These are phyloP conservation scores for Pythium volutum DNA, from an alignment of 352 stramenopile species.

Conservation along the genomic window DNA sequence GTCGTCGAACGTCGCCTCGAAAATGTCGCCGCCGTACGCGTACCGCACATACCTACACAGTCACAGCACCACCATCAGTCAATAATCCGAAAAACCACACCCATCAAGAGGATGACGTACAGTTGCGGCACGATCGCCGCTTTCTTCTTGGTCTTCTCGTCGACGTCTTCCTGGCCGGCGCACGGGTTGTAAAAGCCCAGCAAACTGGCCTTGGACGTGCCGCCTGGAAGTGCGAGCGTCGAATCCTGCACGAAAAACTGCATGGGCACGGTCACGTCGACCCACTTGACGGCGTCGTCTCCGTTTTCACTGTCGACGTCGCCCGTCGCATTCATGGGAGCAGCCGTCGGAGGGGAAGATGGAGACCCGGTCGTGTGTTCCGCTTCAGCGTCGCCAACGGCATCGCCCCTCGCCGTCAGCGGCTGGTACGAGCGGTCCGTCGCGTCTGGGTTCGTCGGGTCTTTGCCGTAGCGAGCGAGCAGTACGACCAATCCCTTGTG, in stretches of 20 bases:
- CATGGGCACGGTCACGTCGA: slow-evolving; percentile 77
- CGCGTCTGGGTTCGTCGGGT: slow-evolving; percentile 56
- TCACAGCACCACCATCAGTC: background rate
- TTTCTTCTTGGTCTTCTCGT: background rate
- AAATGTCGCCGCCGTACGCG: slow-evolving; percentile 64
- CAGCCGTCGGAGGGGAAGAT: background rate
- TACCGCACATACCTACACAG: slow-evolving; percentile 70
- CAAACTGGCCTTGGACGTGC: slow-evolving; percentile 59
- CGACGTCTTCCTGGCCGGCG: slow-evolving; percentile 38
- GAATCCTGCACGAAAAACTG: slow-evolving; percentile 83
- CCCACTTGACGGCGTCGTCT: slow-evolving; percentile 40
- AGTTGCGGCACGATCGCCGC: slow-evolving; percentile 49
- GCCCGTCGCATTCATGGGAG: slow-evolving; percentile 14
- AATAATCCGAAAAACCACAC: background rate
- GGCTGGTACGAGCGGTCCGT: slow-evolving; percentile 23
- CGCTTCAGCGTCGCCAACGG: background rate
- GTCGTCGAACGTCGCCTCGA: slow-evolving; percentile 81
- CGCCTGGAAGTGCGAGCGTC: slow-evolving; percentile 40
- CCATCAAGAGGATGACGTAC: slow-evolving; percentile 31
- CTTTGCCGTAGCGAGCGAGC: slow-evolving; percentile 68
- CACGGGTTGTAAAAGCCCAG: slow-evolving; percentile 85
- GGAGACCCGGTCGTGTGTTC: background rate
- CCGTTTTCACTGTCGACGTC: slow-evolving; percentile 23
- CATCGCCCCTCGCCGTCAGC: background rate
- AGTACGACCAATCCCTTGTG: slow-evolving; percentile 68